A percentile compares a stretch with the other conserved stretches of the same genome.
Conservation (phyloP, 2,329 filamentous ascomycete species). For the Colletotrichum zoysiae region DNA sequence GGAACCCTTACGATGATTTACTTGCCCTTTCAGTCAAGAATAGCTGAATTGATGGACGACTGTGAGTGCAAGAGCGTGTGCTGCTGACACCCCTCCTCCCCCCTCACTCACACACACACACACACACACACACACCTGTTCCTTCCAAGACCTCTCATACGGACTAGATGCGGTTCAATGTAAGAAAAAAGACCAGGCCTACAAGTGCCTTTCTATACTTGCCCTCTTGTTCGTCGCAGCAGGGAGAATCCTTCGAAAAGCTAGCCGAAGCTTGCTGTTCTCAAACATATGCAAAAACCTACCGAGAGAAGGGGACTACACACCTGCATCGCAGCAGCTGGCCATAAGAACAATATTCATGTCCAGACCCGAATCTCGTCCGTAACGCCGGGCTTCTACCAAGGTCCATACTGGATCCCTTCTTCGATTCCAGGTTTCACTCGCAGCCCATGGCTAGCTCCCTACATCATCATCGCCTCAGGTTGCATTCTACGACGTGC, state of each 20-base stretch:
- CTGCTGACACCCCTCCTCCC: no score
- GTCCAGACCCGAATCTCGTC: background rate
- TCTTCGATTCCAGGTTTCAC: background rate
- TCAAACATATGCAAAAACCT: background rate
- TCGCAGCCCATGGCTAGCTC: background rate
- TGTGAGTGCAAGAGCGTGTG: no score
- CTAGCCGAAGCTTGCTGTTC: conserved; percentile 5
- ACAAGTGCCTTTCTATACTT: background rate
- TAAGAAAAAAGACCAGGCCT: background rate
- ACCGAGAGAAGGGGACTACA: background rate
- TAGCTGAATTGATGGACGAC: background rate
- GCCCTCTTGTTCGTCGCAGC: background rate
- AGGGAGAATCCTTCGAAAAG: conserved; percentile 15
- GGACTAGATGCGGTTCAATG: background rate
- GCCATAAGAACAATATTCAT: background rate
- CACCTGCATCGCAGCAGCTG: background rate
- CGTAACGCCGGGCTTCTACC: background rate
- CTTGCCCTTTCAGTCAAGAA: no score
- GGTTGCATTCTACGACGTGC: background rate
- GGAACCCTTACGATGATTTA: no score
- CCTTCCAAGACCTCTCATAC: background rate
- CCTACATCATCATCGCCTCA: background rate
- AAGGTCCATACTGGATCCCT: background rate
- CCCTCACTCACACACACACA: no score
- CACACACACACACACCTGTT: background rate